Conservation (phyloP, 2,329 filamentous ascomycete genomes). For the Meredithiella fracta region DNA sequence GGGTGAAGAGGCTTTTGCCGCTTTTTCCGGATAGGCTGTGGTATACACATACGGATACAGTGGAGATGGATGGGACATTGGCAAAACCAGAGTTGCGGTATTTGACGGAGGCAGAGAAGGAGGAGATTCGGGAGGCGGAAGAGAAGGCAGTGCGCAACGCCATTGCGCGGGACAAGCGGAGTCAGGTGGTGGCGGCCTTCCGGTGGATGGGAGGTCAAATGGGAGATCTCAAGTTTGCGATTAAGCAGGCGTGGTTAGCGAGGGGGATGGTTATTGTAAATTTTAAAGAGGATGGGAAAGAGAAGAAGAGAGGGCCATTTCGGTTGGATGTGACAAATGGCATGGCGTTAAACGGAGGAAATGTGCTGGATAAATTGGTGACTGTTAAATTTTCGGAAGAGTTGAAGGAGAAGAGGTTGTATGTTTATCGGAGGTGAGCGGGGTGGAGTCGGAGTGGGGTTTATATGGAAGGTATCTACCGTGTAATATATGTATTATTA, state of each 20-base stretch:
- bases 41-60: constrained; percentile 22
- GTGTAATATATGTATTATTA: neutral
- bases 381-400: constrained; percentile 11
- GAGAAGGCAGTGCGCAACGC: constrained; percentile 24
- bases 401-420: neutral
- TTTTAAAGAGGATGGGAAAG: constrained; percentile 18
- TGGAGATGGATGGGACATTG: constrained; percentile 24
- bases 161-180: constrained; percentile 35
- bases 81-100: constrained; percentile 23
- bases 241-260: constrained; percentile 29
- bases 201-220: constrained; percentile 28
- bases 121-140: constrained; percentile 22
- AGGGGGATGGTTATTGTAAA: neutral
- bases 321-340: constrained; percentile 42
- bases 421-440: constrained; percentile 9
- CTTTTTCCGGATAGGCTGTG: constrained; percentile 29
- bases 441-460: neutral
- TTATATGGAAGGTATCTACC: neutral
- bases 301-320: constrained; percentile 27
- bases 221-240: constrained; percentile 23
- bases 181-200: constrained; percentile 42
- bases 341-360: constrained; percentile 42
- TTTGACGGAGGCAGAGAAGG: constrained; percentile 22
- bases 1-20: constrained; percentile 33
- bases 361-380: constrained; percentile 39